Percentiles rank a stretch among this genome's conserved stretches.
phyloP scores from a whole-genome alignment of 2,329 filamentous ascomycete genomes.

The Zopfia rhizophila region DNA sequence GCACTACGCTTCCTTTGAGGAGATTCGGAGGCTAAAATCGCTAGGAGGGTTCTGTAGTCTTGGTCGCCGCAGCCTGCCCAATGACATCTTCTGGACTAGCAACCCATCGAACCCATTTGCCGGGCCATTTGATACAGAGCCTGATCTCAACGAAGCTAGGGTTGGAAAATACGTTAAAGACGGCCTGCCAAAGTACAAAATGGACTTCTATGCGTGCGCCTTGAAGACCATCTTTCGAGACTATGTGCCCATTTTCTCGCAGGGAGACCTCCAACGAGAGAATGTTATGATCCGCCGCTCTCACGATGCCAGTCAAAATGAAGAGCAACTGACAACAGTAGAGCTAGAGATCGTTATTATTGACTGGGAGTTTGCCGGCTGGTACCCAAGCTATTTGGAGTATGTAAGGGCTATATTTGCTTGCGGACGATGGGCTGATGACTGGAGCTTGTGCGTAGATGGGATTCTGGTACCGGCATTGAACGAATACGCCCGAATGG shows the following conservation, averaged over 20 bases:
- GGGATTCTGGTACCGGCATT: conserved; percentile 42
- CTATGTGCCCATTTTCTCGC: conserved; percentile 20
- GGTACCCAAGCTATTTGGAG: conserved; percentile 56
- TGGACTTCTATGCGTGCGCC: conserved; percentile 22
- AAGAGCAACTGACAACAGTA: too few relatives aligned
- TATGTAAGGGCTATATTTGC: conserved; percentile 50
- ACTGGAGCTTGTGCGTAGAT: conserved; percentile 46
- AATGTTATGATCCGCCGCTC: conserved; percentile 26
- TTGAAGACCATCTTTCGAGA: conserved; percentile 17
- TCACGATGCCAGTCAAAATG: too few relatives aligned
- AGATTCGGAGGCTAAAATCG: conserved; percentile 25
- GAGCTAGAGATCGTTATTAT: conserved; percentile 46
- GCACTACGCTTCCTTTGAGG: conserved; percentile 15
- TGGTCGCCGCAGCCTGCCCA: conserved; percentile 20
- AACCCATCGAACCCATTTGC: conserved; percentile 19
- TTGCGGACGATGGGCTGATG: conserved; percentile 46
- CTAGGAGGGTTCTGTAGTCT: conserved; percentile 27
- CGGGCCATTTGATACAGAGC: conserved; percentile 25
- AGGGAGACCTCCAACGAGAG: conserved; percentile 20
- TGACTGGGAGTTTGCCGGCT: conserved; percentile 55
- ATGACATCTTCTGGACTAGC: conserved; percentile 20
- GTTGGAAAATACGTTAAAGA: conserved; percentile 18
- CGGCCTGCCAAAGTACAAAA: conserved; percentile 19
- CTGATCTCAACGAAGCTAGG: conserved; percentile 23
- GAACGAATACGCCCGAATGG: conserved; percentile 44